Conservation (phyloP, 2,329 filamentous ascomycete species). For the Emydomyces testavorans region DNA sequence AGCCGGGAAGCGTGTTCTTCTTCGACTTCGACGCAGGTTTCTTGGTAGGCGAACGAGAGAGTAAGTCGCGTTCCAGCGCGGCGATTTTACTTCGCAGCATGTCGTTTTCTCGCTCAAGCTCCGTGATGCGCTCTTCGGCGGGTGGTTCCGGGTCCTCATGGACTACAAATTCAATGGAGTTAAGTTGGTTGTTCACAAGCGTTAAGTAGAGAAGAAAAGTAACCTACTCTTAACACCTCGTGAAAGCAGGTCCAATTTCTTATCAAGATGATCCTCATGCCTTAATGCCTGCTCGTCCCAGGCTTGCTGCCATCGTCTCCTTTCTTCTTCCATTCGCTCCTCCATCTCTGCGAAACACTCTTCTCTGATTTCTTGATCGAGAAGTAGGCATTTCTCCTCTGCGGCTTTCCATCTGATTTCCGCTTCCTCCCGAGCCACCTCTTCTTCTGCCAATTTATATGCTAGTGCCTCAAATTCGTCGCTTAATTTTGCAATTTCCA, state of each 20-base stretch:
- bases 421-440: slow-evolving; percentile 55
- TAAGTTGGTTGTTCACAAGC: slow-evolving; percentile 14
- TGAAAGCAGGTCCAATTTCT: slow-evolving; percentile 66
- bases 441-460: slow-evolving; percentile 57
- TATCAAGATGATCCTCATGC: slow-evolving; percentile 74
- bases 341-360: slow-evolving; percentile 86
- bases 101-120: slow-evolving; percentile 61
- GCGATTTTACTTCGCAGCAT: slow-evolving; percentile 53
- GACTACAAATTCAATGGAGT: slow-evolving; percentile 24
- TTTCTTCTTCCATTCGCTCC: slow-evolving; percentile 58
- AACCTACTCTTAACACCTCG: slow-evolving; percentile 41
- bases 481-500: slow-evolving; percentile 68
- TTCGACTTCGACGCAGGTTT: slow-evolving; percentile 26
- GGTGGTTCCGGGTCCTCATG: slow-evolving; percentile 40
- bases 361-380: slow-evolving; percentile 77
- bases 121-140: slow-evolving; percentile 49
- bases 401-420: slow-evolving; percentile 61
- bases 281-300: slow-evolving; percentile 66
- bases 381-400: slow-evolving; percentile 52
- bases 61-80: slow-evolving; percentile 54
- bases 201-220: slow-evolving; percentile 3
- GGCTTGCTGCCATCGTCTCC: slow-evolving; percentile 67
- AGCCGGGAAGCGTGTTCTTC: slow-evolving; percentile 20
- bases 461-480: slow-evolving; percentile 67
- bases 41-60: slow-evolving; percentile 52